phyloP scores from a whole-genome alignment of 1,284 basidiomycete species.

The Microbotryomycetes sp. region DNA sequence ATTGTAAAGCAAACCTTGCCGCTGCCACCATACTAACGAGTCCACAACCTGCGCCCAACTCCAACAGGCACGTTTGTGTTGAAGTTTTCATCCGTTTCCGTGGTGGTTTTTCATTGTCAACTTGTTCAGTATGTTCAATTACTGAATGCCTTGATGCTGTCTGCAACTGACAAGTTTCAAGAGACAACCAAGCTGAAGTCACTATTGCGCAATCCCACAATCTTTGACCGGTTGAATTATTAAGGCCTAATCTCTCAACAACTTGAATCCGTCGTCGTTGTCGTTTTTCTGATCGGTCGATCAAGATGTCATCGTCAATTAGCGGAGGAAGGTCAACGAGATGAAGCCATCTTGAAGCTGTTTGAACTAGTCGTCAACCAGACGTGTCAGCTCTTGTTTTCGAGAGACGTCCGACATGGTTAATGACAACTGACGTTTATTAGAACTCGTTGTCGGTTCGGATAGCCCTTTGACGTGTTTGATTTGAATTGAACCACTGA shows the following conservation, averaged over 20 bases:
- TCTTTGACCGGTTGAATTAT: constrained; percentile 32
- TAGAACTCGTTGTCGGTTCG: no score
- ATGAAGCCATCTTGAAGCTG: constrained; percentile 7
- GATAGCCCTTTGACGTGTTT: no score
- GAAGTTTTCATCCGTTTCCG: not conserved
- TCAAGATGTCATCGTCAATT: not conserved
- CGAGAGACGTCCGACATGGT: no score
- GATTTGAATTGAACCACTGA: not conserved
- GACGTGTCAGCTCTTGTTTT: no score
- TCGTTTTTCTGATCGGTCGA: not conserved
- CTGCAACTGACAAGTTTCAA: not conserved
- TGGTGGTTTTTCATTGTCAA: not conserved
- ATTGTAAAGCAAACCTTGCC: not conserved
- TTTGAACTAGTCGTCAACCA: constrained; percentile 32
- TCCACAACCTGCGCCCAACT: constrained; percentile 36
- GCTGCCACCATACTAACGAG: constrained; percentile 20
- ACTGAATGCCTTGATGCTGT: not conserved
- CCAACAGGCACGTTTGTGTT: constrained; percentile 14
- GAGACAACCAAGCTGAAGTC: constrained; percentile 22
- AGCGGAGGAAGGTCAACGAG: not conserved
- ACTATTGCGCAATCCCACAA: constrained; percentile 37
- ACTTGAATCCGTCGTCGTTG: constrained; percentile 3
- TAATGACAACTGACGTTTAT: no score
- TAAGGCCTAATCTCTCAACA: constrained; percentile 27
- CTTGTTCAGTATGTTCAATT: no score